Conservation (phyloP, 345 rosid species). For the Melaleuca quinquenervia region DNA sequence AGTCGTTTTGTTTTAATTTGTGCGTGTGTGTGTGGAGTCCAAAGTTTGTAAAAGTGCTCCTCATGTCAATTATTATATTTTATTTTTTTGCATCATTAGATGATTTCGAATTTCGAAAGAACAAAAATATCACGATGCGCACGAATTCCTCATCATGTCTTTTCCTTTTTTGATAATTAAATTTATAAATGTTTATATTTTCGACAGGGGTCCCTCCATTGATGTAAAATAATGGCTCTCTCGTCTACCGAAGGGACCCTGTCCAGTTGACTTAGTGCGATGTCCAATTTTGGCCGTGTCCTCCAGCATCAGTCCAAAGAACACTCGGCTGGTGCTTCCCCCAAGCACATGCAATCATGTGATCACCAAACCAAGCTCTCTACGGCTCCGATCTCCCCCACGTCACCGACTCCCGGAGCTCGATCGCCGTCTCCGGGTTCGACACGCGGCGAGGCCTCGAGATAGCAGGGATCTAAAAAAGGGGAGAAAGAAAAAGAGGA, state of each 20-base stretch:
- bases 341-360: slow-evolving; percentile 64
- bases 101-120: not conserved
- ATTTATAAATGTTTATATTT: not conserved
- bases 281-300: slow-evolving; percentile 8
- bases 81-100: not conserved
- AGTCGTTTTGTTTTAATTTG: not conserved
- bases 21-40: not conserved
- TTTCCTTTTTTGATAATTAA: not conserved
- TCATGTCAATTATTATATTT: not conserved
- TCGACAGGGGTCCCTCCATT: not conserved
- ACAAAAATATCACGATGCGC: not conserved
- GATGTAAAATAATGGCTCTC: not conserved
- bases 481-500: not conserved
- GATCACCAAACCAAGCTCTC: slow-evolving; percentile 3
- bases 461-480: too few species aligned
- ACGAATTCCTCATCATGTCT: not conserved
- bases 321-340: slow-evolving; percentile 28
- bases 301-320: slow-evolving; percentile 43
- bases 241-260: not conserved
- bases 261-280: slow-evolving; percentile 27
- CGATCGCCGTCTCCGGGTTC: not conserved
- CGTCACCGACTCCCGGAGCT: not conserved
- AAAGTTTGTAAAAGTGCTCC: not conserved
- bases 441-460: not conserved
- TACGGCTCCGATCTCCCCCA: slow-evolving; percentile 15